phyloP scores from a whole-genome alignment of 2,329 filamentous ascomycete genomes.

The Thielaviopsis cerberus region DNA sequence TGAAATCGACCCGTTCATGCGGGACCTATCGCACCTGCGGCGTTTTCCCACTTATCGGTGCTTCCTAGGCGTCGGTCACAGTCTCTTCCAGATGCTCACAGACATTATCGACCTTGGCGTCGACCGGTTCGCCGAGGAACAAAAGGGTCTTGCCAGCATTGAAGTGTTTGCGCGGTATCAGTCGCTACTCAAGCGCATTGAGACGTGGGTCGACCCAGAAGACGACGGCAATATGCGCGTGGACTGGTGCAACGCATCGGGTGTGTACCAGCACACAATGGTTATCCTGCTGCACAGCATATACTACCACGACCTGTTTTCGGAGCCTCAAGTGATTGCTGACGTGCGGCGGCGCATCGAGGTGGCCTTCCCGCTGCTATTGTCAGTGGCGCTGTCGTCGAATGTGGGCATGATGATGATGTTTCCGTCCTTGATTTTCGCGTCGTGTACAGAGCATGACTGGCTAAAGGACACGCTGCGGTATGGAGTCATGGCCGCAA shows the following conservation, averaged over 20 bases:
- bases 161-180: slow-evolving; percentile 7
- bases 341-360: slow-evolving; percentile 6
- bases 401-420: slow-evolving; percentile 10
- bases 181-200: slow-evolving; percentile 1
- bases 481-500: slow-evolving; percentile 10
- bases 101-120: slow-evolving; percentile 6
- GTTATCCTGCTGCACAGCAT: slow-evolving; percentile 8
- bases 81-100: slow-evolving; percentile 8
- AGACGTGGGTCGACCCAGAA: slow-evolving; percentile 6
- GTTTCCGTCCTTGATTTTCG: slow-evolving; percentile 9
- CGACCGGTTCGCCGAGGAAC: slow-evolving; percentile 5
- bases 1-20: slow-evolving; percentile 9
- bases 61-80: slow-evolving; percentile 7
- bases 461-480: slow-evolving; percentile 8
- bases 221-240: slow-evolving; percentile 7
- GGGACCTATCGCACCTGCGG: slow-evolving; percentile 4
- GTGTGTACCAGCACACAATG: slow-evolving; percentile 8
- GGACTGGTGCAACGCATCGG: slow-evolving; percentile 8
- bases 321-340: slow-evolving; percentile 2
- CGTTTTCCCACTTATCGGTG: slow-evolving; percentile 2
- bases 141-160: not conserved
- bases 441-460: slow-evolving; percentile 9
- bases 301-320: slow-evolving; percentile 7
- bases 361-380: slow-evolving; percentile 7
- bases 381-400: slow-evolving; percentile 9